These are phyloP conservation scores for Penicillium corylophilum DNA, from an alignment of 2,329 filamentous ascomycete genomes.

Conservation along the genomic window DNA sequence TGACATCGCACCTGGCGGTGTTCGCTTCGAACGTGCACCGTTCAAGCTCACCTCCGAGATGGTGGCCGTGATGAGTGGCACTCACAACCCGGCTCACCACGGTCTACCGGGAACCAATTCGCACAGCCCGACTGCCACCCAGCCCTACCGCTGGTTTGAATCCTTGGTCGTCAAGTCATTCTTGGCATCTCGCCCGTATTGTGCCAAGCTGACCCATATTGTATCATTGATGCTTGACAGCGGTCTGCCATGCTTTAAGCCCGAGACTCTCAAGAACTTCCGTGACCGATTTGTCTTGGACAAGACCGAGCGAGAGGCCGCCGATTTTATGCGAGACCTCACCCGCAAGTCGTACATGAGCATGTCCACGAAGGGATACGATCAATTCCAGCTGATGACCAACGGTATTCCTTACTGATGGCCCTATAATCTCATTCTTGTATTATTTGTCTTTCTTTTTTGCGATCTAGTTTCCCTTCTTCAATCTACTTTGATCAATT, in stretches of 20 bases:
- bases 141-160: slow-evolving; percentile 93
- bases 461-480: not conserved
- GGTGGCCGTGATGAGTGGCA: slow-evolving; percentile 98
- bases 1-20: slow-evolving; percentile 93
- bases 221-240: slow-evolving; percentile 95
- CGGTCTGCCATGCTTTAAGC: slow-evolving; percentile 95
- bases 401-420: slow-evolving; percentile 90
- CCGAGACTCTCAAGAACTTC: slow-evolving; percentile 90
- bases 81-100: slow-evolving; percentile 35
- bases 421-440: not conserved
- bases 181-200: slow-evolving; percentile 80
- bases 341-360: slow-evolving; percentile 88
- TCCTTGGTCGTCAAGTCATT: slow-evolving; percentile 95
- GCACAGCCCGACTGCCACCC: slow-evolving; percentile 62
- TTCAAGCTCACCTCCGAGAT: slow-evolving; percentile 98
- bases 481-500: not conserved
- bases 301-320: slow-evolving; percentile 86
- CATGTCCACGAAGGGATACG: slow-evolving; percentile 91
- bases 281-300: slow-evolving; percentile 89
- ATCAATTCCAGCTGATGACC: slow-evolving; percentile 95
- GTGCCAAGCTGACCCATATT: slow-evolving; percentile 84
- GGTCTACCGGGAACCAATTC: slow-evolving; percentile 33
- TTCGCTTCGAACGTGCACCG: slow-evolving; percentile 94
- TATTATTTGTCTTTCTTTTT: not conserved
- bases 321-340: slow-evolving; percentile 86